Conservation (phyloP, 2,329 filamentous ascomycete species). For the Coleophoma cylindrospora region DNA sequence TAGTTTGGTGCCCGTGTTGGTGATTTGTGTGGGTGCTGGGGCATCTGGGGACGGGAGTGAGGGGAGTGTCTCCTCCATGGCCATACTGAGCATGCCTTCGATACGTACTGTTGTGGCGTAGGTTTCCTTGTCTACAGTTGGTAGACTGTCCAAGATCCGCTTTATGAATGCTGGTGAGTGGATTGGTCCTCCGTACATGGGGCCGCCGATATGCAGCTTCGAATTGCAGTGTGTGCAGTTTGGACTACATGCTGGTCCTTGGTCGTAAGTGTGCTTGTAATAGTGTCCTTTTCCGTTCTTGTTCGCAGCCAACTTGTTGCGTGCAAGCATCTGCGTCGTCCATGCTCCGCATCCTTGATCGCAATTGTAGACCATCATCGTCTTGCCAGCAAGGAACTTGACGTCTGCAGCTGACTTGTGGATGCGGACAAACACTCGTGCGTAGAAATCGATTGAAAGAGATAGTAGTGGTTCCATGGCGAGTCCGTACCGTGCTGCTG, state of each 20-base stretch:
- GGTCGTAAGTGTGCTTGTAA: conserved; percentile 73
- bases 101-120: conserved; percentile 81
- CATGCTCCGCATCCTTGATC: conserved; percentile 89
- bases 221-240: conserved; percentile 79
- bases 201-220: conserved; percentile 83
- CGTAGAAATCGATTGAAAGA: conserved; percentile 94
- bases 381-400: conserved; percentile 86
- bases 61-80: conserved; percentile 63
- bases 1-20: conserved; percentile 28
- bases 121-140: conserved; percentile 57
- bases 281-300: conserved; percentile 66
- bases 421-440: conserved; percentile 81
- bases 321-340: conserved; percentile 74
- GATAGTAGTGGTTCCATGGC: conserved; percentile 87
- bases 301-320: conserved; percentile 59
- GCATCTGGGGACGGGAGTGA: conserved; percentile 12
- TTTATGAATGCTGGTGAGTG: conserved; percentile 82
- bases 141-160: conserved; percentile 68
- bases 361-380: conserved; percentile 90
- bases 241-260: conserved; percentile 61
- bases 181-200: conserved; percentile 90
- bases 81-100: conserved; percentile 86
- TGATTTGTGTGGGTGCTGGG: conserved; percentile 25
- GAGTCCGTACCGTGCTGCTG: conserved; percentile 80
- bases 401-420: conserved; percentile 76